Evolutionary conservation across 169 alveolate genomes (phyloP).

Genomic region (Plasmodium yoelii): DNA sequence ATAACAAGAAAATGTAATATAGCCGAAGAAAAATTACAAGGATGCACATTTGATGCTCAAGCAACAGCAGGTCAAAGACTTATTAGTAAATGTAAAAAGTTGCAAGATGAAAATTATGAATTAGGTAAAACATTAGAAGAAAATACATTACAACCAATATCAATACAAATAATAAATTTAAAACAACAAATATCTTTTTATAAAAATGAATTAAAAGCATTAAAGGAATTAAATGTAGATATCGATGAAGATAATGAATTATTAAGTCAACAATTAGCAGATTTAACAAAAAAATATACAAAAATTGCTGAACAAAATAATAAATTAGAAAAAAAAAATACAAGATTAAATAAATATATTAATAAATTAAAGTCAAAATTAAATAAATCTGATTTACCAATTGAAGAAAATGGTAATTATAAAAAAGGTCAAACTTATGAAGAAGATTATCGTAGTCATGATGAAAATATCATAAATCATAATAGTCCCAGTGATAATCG

Average conservation of each 20-base stretch:
- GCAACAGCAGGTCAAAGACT: slow-evolving; percentile 84
- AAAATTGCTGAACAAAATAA: slow-evolving; percentile 50
- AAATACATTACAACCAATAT: slow-evolving; percentile 68
- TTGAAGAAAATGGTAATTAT: background rate
- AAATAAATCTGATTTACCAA: background rate
- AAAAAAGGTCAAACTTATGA: background rate
- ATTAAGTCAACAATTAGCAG: slow-evolving; percentile 78
- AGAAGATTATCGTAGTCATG: background rate
- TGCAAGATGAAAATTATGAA: slow-evolving; percentile 83
- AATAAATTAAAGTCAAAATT: slow-evolving; percentile 15
- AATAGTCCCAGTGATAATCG: background rate
- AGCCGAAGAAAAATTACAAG: slow-evolving; percentile 79
- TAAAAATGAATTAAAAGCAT: slow-evolving; percentile 77
- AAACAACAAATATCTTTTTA: slow-evolving; percentile 78
- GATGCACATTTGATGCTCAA: slow-evolving; percentile 79
- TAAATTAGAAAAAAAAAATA: slow-evolving; percentile 24
- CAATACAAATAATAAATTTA: slow-evolving; percentile 60
- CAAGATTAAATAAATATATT: slow-evolving; percentile 20
- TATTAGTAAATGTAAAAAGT: slow-evolving; percentile 78
- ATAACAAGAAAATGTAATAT: slow-evolving; percentile 68
- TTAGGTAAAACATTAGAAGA: slow-evolving; percentile 81
- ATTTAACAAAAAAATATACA: slow-evolving; percentile 64
- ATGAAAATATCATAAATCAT: background rate
- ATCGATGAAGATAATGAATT: slow-evolving; percentile 81
- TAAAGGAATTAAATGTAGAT: slow-evolving; percentile 80